A percentile compares a stretch with the other conserved stretches of the same genome.
phyloP scores from a whole-genome alignment of 768 basidiomycete species.

The Tylopilus subfusipes region DNA sequence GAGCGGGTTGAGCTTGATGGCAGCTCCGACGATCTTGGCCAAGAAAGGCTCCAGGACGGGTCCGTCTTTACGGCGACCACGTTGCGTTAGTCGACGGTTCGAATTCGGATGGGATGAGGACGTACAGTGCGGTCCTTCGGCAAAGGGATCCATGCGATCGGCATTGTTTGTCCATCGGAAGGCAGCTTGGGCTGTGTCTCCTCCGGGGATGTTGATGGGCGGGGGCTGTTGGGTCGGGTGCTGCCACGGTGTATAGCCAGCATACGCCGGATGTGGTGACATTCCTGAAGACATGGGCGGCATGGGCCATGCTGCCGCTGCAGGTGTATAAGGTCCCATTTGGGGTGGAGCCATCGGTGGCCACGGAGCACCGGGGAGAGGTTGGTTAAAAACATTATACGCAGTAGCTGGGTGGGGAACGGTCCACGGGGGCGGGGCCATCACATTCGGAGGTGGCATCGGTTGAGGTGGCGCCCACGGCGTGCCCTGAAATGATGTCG shows the following conservation, averaged over 20 bases:
- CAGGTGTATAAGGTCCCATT: conserved; percentile 24
- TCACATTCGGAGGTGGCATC: conserved; percentile 22
- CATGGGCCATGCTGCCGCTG: conserved; percentile 26
- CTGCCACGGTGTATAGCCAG: conserved; percentile 27
- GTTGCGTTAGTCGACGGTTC: conserved; percentile 7
- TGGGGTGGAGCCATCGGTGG: conserved; percentile 9
- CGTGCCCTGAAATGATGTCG: conserved; percentile 20
- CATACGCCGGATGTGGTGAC: conserved; percentile 20
- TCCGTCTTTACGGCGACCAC: conserved; percentile 44
- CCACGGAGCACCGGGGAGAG: conserved; percentile 29
- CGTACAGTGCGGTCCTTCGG: conserved; percentile 44
- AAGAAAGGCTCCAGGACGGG: conserved; percentile 67
- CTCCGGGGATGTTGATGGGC: conserved; percentile 20
- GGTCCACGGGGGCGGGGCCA: conserved; percentile 20
- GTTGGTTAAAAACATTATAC: conserved; percentile 31
- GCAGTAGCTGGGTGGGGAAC: conserved; percentile 19
- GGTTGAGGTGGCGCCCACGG: conserved; percentile 25
- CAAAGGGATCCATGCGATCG: conserved; percentile 35
- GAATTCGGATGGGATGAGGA: not conserved
- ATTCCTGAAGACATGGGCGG: conserved; percentile 26
- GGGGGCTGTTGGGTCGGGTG: conserved; percentile 27
- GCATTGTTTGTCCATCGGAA: conserved; percentile 31
- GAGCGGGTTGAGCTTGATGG: conserved; percentile 57
- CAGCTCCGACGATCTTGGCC: conserved; percentile 45
- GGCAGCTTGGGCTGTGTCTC: conserved; percentile 25